Evolutionary conservation across 2,329 filamentous ascomycete genomes (phyloP).

Genomic region (Pseudogymnoascus pannorum): DNA sequence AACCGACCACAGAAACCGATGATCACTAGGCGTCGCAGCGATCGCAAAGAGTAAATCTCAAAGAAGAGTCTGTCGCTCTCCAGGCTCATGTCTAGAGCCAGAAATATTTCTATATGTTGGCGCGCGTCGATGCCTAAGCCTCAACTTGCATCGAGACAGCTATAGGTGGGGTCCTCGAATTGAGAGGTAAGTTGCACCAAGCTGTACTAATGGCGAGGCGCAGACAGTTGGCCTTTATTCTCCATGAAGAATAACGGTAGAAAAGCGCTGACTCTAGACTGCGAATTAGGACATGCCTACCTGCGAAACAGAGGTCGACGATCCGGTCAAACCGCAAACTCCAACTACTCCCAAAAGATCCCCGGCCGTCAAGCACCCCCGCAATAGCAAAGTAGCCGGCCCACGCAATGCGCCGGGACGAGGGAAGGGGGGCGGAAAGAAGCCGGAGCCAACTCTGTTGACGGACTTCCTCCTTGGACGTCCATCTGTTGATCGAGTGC

Average conservation of each 20-base stretch:
- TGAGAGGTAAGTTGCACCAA: not conserved
- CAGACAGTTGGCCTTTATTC: not conserved
- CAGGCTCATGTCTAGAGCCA: conserved; percentile 3
- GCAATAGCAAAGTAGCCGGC: conserved; percentile 18
- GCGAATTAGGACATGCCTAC: conserved; percentile 10
- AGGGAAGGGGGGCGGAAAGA: conserved; percentile 19
- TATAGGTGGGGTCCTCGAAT: not conserved
- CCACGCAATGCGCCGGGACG: conserved; percentile 24
- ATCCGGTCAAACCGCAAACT: conserved; percentile 11
- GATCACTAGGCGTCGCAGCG: not conserved
- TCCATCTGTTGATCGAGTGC: conserved; percentile 47
- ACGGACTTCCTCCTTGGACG: conserved; percentile 51
- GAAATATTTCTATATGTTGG: not conserved
- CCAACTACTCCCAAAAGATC: conserved; percentile 15
- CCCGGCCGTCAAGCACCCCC: conserved; percentile 16
- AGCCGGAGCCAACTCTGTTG: conserved; percentile 41
- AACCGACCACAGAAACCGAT: conserved; percentile 4
- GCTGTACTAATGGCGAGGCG: not conserved
- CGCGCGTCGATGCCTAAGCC: not conserved
- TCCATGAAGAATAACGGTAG: not conserved
- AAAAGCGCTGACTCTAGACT: not conserved
- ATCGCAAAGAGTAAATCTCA: not conserved
- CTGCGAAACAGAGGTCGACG: conserved; percentile 7
- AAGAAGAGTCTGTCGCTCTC: conserved; percentile 1
- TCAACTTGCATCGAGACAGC: not conserved